Evolutionary conservation across 2,329 filamentous ascomycete species (phyloP).

Genomic region (Didymellaceae sp.): DNA sequence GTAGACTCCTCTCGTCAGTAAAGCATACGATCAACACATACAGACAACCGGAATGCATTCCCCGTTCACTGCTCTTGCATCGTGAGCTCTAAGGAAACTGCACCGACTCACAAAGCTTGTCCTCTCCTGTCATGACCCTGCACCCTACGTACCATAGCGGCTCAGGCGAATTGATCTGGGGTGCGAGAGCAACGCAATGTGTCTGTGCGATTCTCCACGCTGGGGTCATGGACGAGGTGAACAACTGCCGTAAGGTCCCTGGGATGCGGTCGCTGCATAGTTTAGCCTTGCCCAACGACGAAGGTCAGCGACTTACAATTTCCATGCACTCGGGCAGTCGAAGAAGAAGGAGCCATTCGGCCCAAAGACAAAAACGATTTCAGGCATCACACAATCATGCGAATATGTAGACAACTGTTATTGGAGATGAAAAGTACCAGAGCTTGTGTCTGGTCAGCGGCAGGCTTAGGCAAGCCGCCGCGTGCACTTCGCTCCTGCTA

Average conservation of each 20-base stretch:
- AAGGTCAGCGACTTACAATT: conserved; percentile 33
- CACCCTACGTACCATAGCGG: conserved; percentile 45
- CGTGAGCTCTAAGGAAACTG: conserved; percentile 2
- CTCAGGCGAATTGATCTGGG: conserved; percentile 34
- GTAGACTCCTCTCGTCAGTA: conserved; percentile 36
- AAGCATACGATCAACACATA: conserved; percentile 2
- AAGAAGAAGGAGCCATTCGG: conserved; percentile 48
- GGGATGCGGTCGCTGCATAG: conserved; percentile 41
- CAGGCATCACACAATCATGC: conserved; percentile 37
- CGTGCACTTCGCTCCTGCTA: conserved; percentile 1
- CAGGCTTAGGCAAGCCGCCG: background rate
- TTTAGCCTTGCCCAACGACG: conserved; percentile 23
- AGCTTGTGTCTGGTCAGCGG: conserved; percentile 11
- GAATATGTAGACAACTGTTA: conserved; percentile 7
- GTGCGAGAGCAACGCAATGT: conserved; percentile 44
- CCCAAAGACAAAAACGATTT: conserved; percentile 45
- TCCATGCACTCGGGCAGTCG: conserved; percentile 46
- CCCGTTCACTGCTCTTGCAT: no score
- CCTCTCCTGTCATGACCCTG: conserved; percentile 41
- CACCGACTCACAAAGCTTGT: conserved; percentile 44
- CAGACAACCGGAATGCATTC: no score
- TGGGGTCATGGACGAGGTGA: conserved; percentile 42
- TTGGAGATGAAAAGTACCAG: background rate
- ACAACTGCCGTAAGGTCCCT: conserved; percentile 42
- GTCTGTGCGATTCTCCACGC: conserved; percentile 43